Conservation (phyloP, 768 basidiomycete species). For the Hirschioporus abietinus region DNA sequence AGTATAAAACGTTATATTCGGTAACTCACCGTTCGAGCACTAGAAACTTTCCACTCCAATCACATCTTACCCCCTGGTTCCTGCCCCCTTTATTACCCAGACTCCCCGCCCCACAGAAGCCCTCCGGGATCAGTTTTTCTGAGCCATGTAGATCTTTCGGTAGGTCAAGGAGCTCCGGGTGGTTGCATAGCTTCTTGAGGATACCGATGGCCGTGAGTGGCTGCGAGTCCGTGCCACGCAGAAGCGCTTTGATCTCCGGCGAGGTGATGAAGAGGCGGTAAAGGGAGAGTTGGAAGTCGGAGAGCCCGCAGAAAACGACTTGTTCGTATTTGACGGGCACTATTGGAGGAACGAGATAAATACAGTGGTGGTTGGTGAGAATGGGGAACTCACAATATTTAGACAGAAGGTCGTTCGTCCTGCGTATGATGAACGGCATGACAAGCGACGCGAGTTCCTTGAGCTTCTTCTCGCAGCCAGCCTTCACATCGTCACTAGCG, state of each 20-base stretch:
- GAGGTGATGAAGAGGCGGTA: constrained; percentile 91
- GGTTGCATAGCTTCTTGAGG: constrained; percentile 93
- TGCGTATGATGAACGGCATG: constrained; percentile 89
- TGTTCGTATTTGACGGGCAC: constrained; percentile 99
- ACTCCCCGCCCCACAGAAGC: constrained; percentile 56
- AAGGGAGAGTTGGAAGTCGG: constrained; percentile 75
- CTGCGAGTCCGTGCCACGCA: constrained; percentile 84
- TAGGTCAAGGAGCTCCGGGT: constrained; percentile 83
- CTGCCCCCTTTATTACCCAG: constrained; percentile 24
- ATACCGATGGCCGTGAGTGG: constrained; percentile 96
- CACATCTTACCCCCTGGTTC: constrained; percentile 56
- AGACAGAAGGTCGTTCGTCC: constrained; percentile 90
- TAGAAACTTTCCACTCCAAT: constrained; percentile 88
- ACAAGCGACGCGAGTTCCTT: constrained; percentile 86
- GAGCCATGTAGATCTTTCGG: constrained; percentile 82
- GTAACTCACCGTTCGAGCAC: constrained; percentile 76
- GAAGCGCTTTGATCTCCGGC: constrained; percentile 84
- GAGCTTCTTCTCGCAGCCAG: constrained; percentile 81
- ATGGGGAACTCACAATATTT: constrained; percentile 72
- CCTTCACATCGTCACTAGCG: constrained; percentile 73
- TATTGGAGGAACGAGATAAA: constrained; percentile 26
- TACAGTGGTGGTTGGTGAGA: constrained; percentile 6
- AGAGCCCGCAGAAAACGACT: constrained; percentile 88
- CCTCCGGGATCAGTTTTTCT: constrained; percentile 75
- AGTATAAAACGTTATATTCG: background rate